Conservation (phyloP, 2,329 filamentous ascomycete genomes). For the Tolypocladium sp. region DNA sequence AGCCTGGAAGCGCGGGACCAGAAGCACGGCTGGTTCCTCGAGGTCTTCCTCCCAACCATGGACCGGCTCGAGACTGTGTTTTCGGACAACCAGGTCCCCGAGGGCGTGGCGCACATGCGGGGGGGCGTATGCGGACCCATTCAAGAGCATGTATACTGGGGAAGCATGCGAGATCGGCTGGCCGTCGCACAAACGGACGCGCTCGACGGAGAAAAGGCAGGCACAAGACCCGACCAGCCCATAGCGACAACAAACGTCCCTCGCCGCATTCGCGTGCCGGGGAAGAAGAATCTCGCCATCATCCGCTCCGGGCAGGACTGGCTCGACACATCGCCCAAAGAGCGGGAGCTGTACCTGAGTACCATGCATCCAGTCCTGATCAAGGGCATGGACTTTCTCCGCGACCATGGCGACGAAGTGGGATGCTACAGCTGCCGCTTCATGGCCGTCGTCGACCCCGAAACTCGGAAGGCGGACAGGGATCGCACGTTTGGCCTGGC, state of each 20-base stretch:
- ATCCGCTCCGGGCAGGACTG: slow-evolving; percentile 38
- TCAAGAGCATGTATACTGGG: slow-evolving; percentile 35
- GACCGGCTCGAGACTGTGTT: slow-evolving; percentile 29
- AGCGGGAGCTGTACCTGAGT: slow-evolving; percentile 31
- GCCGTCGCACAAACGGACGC: slow-evolving; percentile 26
- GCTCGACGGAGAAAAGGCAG: slow-evolving; percentile 16
- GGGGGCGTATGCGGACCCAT: slow-evolving; percentile 25
- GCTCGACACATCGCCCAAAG: slow-evolving; percentile 26
- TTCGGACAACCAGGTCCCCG: slow-evolving; percentile 22
- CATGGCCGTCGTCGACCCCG: slow-evolving; percentile 28
- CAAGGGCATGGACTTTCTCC: slow-evolving; percentile 33
- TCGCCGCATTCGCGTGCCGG: slow-evolving; percentile 19
- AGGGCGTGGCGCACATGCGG: slow-evolving; percentile 31
- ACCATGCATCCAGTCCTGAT: slow-evolving; percentile 34
- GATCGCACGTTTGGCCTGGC: slow-evolving; percentile 31
- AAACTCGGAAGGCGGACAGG: slow-evolving; percentile 8
- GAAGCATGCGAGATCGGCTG: slow-evolving; percentile 34
- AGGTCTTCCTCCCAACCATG: slow-evolving; percentile 25
- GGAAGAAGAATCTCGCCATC: slow-evolving; percentile 29
- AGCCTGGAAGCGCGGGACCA: too few species aligned
- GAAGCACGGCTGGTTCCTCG: slow-evolving; percentile 18
- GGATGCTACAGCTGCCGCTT: slow-evolving; percentile 34
- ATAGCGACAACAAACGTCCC: neutral
- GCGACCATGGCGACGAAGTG: slow-evolving; percentile 29
- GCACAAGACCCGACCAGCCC: too few species aligned